Evolutionary conservation across 2,329 filamentous ascomycete species (phyloP).

Genomic region (Nothophaeocryptopus gaeumannii): DNA sequence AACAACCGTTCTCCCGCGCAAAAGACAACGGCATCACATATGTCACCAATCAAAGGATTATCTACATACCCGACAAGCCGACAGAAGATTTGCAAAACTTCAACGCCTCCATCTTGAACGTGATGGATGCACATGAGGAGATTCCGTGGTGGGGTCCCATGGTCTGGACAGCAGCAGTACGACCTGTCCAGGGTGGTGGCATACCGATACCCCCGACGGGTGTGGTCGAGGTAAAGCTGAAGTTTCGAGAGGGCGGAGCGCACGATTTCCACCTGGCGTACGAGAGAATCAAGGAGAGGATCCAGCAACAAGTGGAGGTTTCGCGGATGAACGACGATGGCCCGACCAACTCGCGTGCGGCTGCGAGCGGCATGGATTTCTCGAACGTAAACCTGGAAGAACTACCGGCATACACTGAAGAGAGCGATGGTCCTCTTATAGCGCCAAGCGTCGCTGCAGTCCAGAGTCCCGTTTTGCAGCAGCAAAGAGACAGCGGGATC

Average conservation of each 20-base stretch:
- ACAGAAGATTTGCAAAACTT: slow-evolving; percentile 77
- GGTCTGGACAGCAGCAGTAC: slow-evolving; percentile 77
- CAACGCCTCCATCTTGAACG: slow-evolving; percentile 79
- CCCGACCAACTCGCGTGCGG: slow-evolving; percentile 21
- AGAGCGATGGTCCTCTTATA: slow-evolving; percentile 38
- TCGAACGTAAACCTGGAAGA: slow-evolving; percentile 76
- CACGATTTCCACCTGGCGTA: slow-evolving; percentile 84
- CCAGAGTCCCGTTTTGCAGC: slow-evolving; percentile 16
- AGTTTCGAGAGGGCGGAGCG: slow-evolving; percentile 92
- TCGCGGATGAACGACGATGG: slow-evolving; percentile 46
- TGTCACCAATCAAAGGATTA: slow-evolving; percentile 57
- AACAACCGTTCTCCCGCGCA: slow-evolving; percentile 33
- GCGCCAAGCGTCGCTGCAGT: slow-evolving; percentile 38
- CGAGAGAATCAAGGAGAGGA: slow-evolving; percentile 77
- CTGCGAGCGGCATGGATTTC: slow-evolving; percentile 51
- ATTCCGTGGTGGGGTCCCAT: slow-evolving; percentile 92
- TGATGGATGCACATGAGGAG: slow-evolving; percentile 79
- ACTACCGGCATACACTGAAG: slow-evolving; percentile 79
- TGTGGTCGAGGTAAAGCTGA: slow-evolving; percentile 76
- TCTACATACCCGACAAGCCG: slow-evolving; percentile 76
- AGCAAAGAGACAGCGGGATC: slow-evolving; percentile 22
- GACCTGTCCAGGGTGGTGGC: slow-evolving; percentile 78
- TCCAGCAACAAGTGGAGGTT: slow-evolving; percentile 76
- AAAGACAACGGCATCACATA: slow-evolving; percentile 26
- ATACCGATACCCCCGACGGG: slow-evolving; percentile 69